Evolutionary conservation across 2,329 filamentous ascomycete genomes (phyloP).

Genomic region (Epicoccum sorghinum): DNA sequence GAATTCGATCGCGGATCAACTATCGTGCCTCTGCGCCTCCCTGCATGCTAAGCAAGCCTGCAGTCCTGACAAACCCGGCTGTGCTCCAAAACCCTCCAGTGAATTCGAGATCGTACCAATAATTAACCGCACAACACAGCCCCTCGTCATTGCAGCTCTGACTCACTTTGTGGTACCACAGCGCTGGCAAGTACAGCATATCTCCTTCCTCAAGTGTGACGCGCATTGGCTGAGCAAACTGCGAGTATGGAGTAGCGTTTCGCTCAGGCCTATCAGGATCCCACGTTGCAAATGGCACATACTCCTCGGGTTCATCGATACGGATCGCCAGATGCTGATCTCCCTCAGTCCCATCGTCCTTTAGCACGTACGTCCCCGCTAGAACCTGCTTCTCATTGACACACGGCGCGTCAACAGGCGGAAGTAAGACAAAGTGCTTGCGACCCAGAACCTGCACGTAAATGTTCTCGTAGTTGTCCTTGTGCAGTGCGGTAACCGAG

Average conservation of each 20-base stretch:
- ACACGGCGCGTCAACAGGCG: constrained; percentile 72
- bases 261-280: constrained; percentile 67
- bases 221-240: constrained; percentile 64
- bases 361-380: constrained; percentile 63
- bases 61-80: constrained; percentile 57
- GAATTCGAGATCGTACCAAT: constrained; percentile 87
- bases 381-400: constrained; percentile 67
- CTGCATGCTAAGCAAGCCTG: constrained; percentile 32
- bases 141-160: constrained; percentile 72
- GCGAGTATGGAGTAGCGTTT: constrained; percentile 63
- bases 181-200: constrained; percentile 80
- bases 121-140: constrained; percentile 80
- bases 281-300: constrained; percentile 74
- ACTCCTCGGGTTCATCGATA: constrained; percentile 47
- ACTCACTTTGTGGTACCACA: constrained; percentile 84
- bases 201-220: constrained; percentile 75
- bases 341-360: background rate
- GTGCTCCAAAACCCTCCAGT: constrained; percentile 70
- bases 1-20: background rate
- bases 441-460: constrained; percentile 76
- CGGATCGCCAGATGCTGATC: constrained; percentile 38
- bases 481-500: constrained; percentile 75
- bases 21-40: background rate
- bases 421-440: constrained; percentile 77
- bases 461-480: constrained; percentile 85